phyloP scores from a whole-genome alignment of 345 rosid genomes.

The Populus alba region DNA sequence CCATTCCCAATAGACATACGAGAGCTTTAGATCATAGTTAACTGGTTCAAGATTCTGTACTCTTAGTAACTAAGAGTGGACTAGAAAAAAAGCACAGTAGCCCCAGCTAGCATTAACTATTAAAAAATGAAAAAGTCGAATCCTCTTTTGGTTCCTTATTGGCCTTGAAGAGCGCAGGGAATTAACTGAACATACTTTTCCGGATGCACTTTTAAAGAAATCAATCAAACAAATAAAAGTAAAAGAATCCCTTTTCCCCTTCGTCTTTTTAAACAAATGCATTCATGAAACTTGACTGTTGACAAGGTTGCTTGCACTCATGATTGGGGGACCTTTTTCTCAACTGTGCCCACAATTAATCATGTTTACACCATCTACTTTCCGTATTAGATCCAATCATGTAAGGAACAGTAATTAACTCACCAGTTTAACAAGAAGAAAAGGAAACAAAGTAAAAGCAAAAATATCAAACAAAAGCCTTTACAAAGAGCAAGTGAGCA shows the following conservation, averaged over 20 bases:
- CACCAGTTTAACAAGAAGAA: background rate
- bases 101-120: background rate
- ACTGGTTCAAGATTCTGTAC: background rate
- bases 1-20: background rate
- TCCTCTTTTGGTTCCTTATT: background rate
- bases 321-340: conserved; percentile 11
- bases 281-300: conserved; percentile 6
- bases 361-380: conserved; percentile 11
- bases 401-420: background rate
- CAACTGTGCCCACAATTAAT: conserved; percentile 5
- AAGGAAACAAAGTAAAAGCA: background rate
- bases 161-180: conserved; percentile 1
- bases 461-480: background rate
- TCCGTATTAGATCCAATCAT: conserved; percentile 33
- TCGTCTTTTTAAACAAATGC: background rate
- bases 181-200: background rate
- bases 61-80: background rate
- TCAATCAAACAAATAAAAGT: conserved; percentile 16
- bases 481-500: background rate
- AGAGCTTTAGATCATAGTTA: background rate
- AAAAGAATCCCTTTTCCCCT: background rate
- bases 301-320: conserved; percentile 9
- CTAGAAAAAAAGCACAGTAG: background rate
- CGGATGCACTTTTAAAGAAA: conserved; percentile 28
- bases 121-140: background rate